These are phyloP conservation scores for Stipa capillata DNA, from an alignment of 176 grass and related monocot genomes.

Conservation along the genomic window DNA sequence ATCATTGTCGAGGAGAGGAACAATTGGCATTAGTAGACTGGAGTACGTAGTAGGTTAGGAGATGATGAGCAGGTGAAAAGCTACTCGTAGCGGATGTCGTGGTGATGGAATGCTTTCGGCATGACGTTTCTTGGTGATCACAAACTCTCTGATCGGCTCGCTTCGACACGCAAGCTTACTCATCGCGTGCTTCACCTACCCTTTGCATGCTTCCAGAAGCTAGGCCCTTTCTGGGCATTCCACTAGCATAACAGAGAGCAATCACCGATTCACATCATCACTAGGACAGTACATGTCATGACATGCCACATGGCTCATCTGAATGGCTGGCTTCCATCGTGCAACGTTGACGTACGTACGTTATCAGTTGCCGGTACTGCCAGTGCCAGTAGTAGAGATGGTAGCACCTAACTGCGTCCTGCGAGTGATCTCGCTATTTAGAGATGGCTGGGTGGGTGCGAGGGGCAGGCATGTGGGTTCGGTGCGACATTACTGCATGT, in stretches of 20 bases:
- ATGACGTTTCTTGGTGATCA: neutral
- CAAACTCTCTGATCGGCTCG: neutral
- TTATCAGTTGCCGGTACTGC: too few species aligned
- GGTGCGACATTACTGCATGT: neutral
- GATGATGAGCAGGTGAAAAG: neutral
- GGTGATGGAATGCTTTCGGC: neutral
- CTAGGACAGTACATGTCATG: neutral
- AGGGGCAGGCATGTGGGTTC: neutral
- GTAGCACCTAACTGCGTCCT: neutral
- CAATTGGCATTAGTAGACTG: neutral
- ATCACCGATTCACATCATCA: neutral
- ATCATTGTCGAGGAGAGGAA: neutral
- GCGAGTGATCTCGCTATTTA: neutral
- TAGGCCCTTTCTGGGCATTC: neutral
- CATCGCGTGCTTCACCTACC: neutral
- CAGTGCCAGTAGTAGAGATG: neutral
- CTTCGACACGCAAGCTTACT: conserved; percentile 4
- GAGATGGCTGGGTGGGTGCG: neutral
- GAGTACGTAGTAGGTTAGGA: neutral
- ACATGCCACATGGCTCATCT: neutral
- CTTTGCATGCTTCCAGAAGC: conserved; percentile 8
- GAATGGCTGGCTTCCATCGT: neutral
- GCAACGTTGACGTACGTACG: neutral
- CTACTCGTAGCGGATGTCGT: neutral
- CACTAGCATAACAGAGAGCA: neutral